Percentiles rank a stretch among this genome's conserved stretches.
Conservation (phyloP, 345 rosid species). For the Crucihimalaya himalaica region DNA sequence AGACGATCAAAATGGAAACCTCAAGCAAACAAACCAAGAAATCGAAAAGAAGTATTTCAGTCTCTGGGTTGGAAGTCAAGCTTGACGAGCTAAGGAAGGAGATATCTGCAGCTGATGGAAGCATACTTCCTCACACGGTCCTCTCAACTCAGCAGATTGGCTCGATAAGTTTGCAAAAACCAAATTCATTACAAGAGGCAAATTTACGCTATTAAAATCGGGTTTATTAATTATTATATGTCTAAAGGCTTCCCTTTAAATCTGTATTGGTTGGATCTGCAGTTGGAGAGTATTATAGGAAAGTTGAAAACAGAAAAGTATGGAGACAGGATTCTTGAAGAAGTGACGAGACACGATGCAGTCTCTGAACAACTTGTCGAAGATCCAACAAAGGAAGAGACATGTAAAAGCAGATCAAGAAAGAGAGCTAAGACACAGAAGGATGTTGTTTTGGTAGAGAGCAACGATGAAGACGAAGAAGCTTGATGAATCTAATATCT, state of each 20-base stretch:
- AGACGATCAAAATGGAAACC: constrained; percentile 62
- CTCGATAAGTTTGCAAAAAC: constrained; percentile 56
- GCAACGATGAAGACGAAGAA: constrained; percentile 55
- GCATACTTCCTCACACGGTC: constrained; percentile 84
- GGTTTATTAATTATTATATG: not conserved
- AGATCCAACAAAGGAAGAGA: constrained; percentile 44
- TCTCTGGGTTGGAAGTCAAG: constrained; percentile 61
- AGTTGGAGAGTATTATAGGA: constrained; percentile 89
- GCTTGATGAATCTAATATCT: not conserved
- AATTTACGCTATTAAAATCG: constrained; percentile 13
- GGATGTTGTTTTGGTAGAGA: constrained; percentile 52
- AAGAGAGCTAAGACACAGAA: constrained; percentile 67
- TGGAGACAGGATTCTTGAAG: constrained; percentile 75
- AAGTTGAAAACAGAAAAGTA: constrained; percentile 75
- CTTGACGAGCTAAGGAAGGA: constrained; percentile 83
- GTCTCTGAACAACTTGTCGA: constrained; percentile 27
- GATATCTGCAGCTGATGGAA: constrained; percentile 63
- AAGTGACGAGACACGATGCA: constrained; percentile 43
- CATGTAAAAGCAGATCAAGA: constrained; percentile 40
- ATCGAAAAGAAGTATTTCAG: constrained; percentile 47
- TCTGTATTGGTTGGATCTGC: constrained; percentile 37
- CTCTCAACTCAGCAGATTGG: constrained; percentile 78
- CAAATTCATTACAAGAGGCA: constrained; percentile 64
- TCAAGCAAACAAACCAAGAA: constrained; percentile 51
- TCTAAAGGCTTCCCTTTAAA: constrained; percentile 5